Evolutionary conservation across 2,329 filamentous ascomycete species (phyloP).

Genomic region (Immersiporthe knoxdaviesiana): DNA sequence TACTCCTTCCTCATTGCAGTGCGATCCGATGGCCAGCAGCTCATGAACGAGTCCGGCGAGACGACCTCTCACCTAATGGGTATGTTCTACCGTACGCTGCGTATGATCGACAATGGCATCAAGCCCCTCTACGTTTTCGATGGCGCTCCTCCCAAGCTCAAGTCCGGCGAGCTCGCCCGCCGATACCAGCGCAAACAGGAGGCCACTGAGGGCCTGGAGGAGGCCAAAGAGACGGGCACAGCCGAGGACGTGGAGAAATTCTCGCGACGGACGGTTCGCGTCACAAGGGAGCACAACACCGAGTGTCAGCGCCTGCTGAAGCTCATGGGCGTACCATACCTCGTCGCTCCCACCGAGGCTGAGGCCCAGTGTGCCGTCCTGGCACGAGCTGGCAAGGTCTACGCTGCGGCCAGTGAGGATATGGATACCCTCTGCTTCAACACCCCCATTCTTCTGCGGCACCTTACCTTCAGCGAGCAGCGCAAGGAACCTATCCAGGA

Average conservation of each 20-base stretch:
- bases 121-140: slow-evolving; percentile 99
- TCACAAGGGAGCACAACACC: slow-evolving; percentile 94
- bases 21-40: slow-evolving; percentile 92
- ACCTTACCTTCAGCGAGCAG: slow-evolving; percentile 96
- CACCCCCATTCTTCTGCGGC: slow-evolving; percentile 84
- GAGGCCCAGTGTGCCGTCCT: slow-evolving; percentile 95
- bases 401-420: slow-evolving; percentile 94
- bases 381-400: slow-evolving; percentile 90
- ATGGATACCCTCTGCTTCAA: slow-evolving; percentile 99
- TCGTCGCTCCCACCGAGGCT: slow-evolving; percentile 93
- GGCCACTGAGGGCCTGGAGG: slow-evolving; percentile 85
- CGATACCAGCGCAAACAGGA: slow-evolving; percentile 94
- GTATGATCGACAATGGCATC: slow-evolving; percentile 98
- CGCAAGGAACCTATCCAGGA: slow-evolving; percentile 97
- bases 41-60: slow-evolving; percentile 92
- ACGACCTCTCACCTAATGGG: slow-evolving; percentile 99
- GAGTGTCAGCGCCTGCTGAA: slow-evolving; percentile 91
- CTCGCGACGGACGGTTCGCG: slow-evolving; percentile 86
- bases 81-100: slow-evolving; percentile 98
- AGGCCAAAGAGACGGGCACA: slow-evolving; percentile 96
- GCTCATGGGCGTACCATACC: slow-evolving; percentile 95
- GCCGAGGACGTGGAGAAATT: slow-evolving; percentile 99
- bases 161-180: slow-evolving; percentile 95
- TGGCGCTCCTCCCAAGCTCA: slow-evolving; percentile 93
- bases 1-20: slow-evolving; percentile 99